Conservation (phyloP, 352 stramenopile species). For the Phytophthora sansomeana region DNA sequence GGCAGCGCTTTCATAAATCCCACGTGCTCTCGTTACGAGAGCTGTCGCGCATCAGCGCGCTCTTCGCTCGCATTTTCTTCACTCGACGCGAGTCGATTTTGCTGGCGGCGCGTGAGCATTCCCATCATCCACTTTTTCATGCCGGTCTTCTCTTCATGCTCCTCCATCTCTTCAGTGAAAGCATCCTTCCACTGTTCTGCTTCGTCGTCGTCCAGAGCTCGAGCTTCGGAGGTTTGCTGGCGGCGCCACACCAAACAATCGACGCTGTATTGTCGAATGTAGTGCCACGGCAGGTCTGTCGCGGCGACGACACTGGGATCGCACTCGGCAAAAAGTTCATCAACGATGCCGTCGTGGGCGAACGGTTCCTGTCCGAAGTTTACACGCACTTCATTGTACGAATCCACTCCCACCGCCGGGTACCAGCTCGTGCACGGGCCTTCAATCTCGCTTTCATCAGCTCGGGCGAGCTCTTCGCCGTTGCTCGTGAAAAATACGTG, state of each 20-base stretch:
- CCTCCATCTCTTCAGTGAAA: constrained; percentile 16
- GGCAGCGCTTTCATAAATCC: constrained; percentile 18
- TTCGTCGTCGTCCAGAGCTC: constrained; percentile 5
- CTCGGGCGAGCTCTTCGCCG: constrained; percentile 37
- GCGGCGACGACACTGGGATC: constrained; percentile 33
- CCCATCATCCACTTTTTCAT: constrained; percentile 44
- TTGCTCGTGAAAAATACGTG: constrained; percentile 82
- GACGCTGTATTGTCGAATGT: constrained; percentile 50
- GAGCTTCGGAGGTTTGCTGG: constrained; percentile 22
- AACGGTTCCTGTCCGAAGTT: constrained; percentile 89
- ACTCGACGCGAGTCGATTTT: constrained; percentile 43
- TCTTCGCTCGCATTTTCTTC: constrained; percentile 38
- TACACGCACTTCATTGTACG: constrained; percentile 72
- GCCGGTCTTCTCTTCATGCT: constrained; percentile 11
- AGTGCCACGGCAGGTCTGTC: constrained; percentile 56
- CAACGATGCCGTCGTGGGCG: constrained; percentile 51
- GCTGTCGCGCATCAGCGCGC: constrained; percentile 10
- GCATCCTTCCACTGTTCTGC: constrained; percentile 34
- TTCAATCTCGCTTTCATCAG: constrained; percentile 45
- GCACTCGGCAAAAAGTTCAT: constrained; percentile 64
- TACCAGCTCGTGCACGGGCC: constrained; percentile 66
- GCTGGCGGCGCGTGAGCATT: constrained; percentile 41
- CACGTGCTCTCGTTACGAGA: constrained; percentile 5
- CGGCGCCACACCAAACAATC: constrained; percentile 37
- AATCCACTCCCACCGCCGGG: constrained; percentile 86